These are phyloP conservation scores for Peniophora sp. DNA, from an alignment of 1,284 basidiomycete genomes.

Conservation along the genomic window DNA sequence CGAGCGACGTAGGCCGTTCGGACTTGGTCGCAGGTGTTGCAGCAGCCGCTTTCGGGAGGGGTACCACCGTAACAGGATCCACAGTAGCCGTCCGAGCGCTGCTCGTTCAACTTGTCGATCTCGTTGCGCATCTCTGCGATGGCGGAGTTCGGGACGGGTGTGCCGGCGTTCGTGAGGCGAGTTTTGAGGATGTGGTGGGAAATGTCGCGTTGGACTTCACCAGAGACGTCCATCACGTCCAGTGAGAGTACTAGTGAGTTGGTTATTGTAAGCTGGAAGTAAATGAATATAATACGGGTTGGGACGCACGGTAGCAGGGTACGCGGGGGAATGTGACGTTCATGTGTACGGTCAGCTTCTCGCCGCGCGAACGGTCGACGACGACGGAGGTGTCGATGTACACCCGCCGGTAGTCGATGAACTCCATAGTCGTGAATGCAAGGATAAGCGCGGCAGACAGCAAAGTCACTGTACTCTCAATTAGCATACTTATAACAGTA, in stretches of 20 bases:
- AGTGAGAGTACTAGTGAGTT: constrained; percentile 78
- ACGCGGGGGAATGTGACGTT: constrained; percentile 96
- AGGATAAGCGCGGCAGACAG: constrained; percentile 89
- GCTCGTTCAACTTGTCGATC: constrained; percentile 68
- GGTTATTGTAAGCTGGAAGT: background rate
- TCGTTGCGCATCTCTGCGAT: constrained; percentile 75
- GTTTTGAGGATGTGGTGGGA: constrained; percentile 87
- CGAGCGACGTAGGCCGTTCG: constrained; percentile 83
- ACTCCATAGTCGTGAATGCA: constrained; percentile 88
- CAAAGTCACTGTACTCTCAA: constrained; percentile 72
- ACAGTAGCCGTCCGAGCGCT: constrained; percentile 67
- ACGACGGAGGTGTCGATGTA: constrained; percentile 84
- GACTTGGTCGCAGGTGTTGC: constrained; percentile 96
- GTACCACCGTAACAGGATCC: constrained; percentile 97
- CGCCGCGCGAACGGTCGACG: constrained; percentile 91
- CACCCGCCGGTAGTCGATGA: constrained; percentile 89
- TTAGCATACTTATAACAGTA: no score
- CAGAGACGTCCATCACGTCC: constrained; percentile 98
- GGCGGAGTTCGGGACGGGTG: constrained; percentile 47
- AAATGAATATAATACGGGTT: background rate
- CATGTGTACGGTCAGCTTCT: constrained; percentile 87
- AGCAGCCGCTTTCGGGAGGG: constrained; percentile 80
- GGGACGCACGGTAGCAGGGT: constrained; percentile 86
- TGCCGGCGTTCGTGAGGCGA: constrained; percentile 62
- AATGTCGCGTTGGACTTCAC: constrained; percentile 87